Evolutionary conservation across 768 basidiomycete genomes (phyloP), one percentile per base, ranked within the genome.

Genomic region (Cystoderma amianthinum): DNA sequence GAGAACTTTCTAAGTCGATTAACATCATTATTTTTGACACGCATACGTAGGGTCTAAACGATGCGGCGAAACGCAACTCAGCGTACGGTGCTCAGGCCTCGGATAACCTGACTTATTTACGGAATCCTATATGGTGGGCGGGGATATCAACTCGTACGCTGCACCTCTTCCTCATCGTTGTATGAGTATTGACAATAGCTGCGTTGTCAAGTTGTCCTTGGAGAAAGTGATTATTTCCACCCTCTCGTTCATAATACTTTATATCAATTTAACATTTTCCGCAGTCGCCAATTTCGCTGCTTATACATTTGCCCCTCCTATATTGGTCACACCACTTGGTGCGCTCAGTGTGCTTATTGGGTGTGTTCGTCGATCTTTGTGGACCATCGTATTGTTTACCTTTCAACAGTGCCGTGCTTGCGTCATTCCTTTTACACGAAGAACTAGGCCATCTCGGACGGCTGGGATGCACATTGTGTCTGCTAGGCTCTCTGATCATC

Each of bases 251-350:
- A 38, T 30, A 23, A 11, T 17, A 12, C 33, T 18, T 35, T 32
- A 7, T 23, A 38, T n/a, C 25, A 25, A 46, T 39, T 49, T 30
- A 48, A 35, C 35, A 20, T 13, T 13, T 21, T 40, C 37, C 38
- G 38, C 47, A 86, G 82, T 83, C 44, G 85, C 86, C 42, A 88
- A 88, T 65, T 98, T 98, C 62, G 92, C 94, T 7, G 94, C 95
- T 5, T 97, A 97, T 58, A 88, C 91, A 0, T 99, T 97, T 52
- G 96, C 96, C 2, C 96, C 95, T 46, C 91, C 96, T 50, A 94
- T 97, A 56, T 71, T 99, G 43, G 93, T 99, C n/a, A 97, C 94
- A 1, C 96, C 96, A 1, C 65, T 99, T n/a, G 96, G 96, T 43
- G 93, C 95, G 15, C 71, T 96, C 32, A 94, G 89, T 58, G 96